phyloP scores from a whole-genome alignment of 208 protist species.

The Crithidia mellificae region DNA sequence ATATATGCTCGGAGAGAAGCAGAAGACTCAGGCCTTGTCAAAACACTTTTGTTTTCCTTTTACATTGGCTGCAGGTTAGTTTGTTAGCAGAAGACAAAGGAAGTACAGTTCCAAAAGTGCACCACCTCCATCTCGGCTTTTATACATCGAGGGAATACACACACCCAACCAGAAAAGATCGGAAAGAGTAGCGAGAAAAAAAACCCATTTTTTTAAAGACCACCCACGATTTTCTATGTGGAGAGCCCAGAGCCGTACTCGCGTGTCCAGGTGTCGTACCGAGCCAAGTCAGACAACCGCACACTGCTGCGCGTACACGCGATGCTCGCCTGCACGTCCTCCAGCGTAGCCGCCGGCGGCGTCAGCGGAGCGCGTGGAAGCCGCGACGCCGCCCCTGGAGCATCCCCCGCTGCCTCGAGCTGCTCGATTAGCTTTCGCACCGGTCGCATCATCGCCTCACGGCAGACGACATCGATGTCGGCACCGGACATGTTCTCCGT shows the following conservation, averaged over 20 bases:
- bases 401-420: constrained; percentile 51
- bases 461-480: constrained; percentile 91
- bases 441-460: constrained; percentile 92
- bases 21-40: no score
- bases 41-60: not conserved
- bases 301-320: constrained; percentile 83
- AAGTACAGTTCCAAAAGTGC: no score
- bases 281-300: constrained; percentile 51
- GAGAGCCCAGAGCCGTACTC: constrained; percentile 85
- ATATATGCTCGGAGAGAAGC: no score
- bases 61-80: not conserved
- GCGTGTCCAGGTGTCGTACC: constrained; percentile 70
- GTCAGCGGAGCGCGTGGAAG: constrained; percentile 39
- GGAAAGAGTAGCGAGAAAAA: no score
- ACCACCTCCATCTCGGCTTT: no score
- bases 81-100: not conserved
- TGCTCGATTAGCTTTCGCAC: constrained; percentile 86
- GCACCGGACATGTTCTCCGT: constrained; percentile 89
- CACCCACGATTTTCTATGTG: no score
- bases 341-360: constrained; percentile 59
- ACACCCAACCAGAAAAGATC: no score
- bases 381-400: constrained; percentile 9
- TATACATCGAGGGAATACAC: not conserved
- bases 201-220: no score
- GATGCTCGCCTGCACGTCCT: constrained; percentile 81